Evolutionary conservation across 148 eudicot species (phyloP).

Genomic region (Diospyros lotus): DNA sequence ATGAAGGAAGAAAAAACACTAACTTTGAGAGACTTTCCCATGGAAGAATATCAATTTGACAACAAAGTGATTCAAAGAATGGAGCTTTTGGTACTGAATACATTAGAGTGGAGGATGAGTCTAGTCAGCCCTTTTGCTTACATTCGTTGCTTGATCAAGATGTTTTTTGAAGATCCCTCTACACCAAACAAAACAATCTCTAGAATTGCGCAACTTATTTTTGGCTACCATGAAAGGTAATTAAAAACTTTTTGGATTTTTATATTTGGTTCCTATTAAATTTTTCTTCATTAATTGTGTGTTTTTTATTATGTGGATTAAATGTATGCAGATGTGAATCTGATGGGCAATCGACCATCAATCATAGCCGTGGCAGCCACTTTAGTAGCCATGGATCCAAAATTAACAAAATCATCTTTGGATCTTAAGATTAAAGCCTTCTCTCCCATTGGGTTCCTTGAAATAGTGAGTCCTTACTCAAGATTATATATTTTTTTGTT

Average conservation of each 20-base stretch:
- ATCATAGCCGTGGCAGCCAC: slow-evolving; percentile 39
- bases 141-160: slow-evolving; percentile 24
- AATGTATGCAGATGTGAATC: slow-evolving; percentile 26
- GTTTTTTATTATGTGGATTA: too few species aligned
- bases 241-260: slow-evolving; percentile 1
- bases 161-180: slow-evolving; percentile 14
- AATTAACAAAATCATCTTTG: slow-evolving; percentile 30
- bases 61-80: slow-evolving; percentile 43
- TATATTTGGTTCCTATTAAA: not conserved
- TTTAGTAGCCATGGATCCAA: slow-evolving; percentile 39
- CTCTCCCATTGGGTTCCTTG: slow-evolving; percentile 17
- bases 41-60: slow-evolving; percentile 28
- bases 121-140: slow-evolving; percentile 44
- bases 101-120: slow-evolving; percentile 61
- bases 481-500: not conserved
- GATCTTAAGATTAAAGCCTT: slow-evolving; percentile 29
- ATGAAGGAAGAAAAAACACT: slow-evolving; percentile 45
- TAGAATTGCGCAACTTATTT: slow-evolving; percentile 18
- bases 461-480: slow-evolving; percentile 28
- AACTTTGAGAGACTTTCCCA: slow-evolving; percentile 20
- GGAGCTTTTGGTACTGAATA: slow-evolving; percentile 49
- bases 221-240: slow-evolving; percentile 34
- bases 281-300: not conserved
- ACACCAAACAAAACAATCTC: slow-evolving; percentile 13
- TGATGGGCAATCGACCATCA: slow-evolving; percentile 36